These are phyloP conservation scores for Ceratocystis harringtonii DNA, from an alignment of 2,329 filamentous ascomycete genomes.

Conservation along the genomic window DNA sequence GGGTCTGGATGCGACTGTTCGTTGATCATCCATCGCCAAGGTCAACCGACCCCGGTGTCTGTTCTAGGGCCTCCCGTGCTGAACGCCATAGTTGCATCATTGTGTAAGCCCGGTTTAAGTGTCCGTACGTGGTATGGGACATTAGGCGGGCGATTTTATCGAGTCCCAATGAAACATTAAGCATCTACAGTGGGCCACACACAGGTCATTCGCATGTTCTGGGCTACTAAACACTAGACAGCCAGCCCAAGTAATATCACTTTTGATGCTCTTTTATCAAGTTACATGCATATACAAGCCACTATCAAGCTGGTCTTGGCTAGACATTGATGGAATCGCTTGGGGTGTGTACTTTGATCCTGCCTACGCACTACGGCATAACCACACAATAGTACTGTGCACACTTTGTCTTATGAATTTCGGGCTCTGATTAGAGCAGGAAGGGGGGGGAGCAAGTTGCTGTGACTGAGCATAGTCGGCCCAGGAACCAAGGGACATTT, in stretches of 20 bases:
- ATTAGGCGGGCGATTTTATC: not conserved
- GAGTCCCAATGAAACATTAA: not conserved
- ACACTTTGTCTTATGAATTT: not conserved
- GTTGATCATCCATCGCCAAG: too few species aligned
- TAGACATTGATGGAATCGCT: not conserved
- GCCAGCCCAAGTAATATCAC: not conserved
- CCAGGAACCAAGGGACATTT: not conserved
- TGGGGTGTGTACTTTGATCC: not conserved
- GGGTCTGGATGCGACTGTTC: too few species aligned
- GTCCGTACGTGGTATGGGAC: not conserved
- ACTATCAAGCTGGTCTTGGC: not conserved
- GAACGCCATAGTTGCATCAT: not conserved
- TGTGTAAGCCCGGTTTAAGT: not conserved
- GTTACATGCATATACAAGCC: slow-evolving; percentile 1
- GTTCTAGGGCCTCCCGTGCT: not conserved
- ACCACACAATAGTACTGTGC: not conserved
- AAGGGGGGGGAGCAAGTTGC: not conserved
- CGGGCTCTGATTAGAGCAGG: not conserved
- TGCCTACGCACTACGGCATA: not conserved
- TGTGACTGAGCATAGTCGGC: not conserved
- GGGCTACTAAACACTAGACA: not conserved
- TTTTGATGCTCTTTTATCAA: not conserved
- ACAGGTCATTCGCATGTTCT: not conserved
- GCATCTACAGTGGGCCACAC: not conserved
- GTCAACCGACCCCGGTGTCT: not conserved